Evolutionary conservation across 176 grass and related monocot genomes (phyloP).

Genomic region (Metroxylon sagu): DNA sequence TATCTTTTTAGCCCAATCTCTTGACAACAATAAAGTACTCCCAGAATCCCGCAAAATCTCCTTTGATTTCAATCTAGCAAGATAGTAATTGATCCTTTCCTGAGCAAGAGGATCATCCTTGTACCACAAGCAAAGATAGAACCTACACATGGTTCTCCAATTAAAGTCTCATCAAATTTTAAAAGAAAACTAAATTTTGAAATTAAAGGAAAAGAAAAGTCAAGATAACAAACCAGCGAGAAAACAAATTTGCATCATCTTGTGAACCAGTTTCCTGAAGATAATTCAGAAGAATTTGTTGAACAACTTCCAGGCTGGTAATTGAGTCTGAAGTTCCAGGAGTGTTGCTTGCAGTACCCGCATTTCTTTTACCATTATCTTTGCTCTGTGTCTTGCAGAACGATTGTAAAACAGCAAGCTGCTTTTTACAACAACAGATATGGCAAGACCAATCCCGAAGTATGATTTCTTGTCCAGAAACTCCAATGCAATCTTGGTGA

Average conservation of each 20-base stretch:
- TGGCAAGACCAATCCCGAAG: constrained; percentile 55
- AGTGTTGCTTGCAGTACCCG: constrained; percentile 33
- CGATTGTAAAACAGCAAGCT: constrained; percentile 63
- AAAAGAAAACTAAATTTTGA: constrained; percentile 18
- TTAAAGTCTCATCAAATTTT: constrained; percentile 8
- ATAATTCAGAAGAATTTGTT: constrained; percentile 89
- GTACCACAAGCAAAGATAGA: constrained; percentile 93
- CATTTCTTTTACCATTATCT: constrained; percentile 53
- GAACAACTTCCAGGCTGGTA: constrained; percentile 49
- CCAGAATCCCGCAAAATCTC: constrained; percentile 83
- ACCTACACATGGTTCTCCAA: constrained; percentile 45
- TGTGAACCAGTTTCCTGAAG: constrained; percentile 69
- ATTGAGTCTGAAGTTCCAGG: constrained; percentile 36
- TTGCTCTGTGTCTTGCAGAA: constrained; percentile 63
- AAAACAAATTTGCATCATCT: constrained; percentile 82
- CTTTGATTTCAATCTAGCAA: constrained; percentile 88
- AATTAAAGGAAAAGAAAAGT: constrained; percentile 1
- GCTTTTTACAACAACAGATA: constrained; percentile 80
- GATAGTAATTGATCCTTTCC: constrained; percentile 76
- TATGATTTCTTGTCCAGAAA: constrained; percentile 58
- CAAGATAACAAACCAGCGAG: constrained; percentile 56
- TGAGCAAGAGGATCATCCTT: constrained; percentile 78
- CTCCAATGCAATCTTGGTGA: constrained; percentile 86
- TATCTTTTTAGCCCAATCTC: constrained; percentile 93
- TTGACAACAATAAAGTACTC: constrained; percentile 53